These are phyloP conservation scores for Penicillium sp. DNA, from an alignment of 2,329 filamentous ascomycete genomes.

Conservation along the genomic window DNA sequence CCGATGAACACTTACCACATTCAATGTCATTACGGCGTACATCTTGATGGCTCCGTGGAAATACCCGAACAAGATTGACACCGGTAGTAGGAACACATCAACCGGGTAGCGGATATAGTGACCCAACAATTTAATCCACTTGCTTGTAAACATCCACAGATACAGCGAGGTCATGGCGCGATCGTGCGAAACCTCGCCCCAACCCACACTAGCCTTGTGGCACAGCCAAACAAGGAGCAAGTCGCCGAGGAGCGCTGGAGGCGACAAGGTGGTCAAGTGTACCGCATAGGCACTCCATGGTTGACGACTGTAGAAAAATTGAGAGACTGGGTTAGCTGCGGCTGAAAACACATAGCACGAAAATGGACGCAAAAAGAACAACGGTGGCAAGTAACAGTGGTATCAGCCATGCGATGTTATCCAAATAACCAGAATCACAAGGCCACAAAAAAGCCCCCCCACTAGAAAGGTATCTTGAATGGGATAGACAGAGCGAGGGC, in stretches of 20 bases:
- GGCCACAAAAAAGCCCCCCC: neutral
- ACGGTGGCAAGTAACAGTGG: neutral
- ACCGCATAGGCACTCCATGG: constrained; percentile 93
- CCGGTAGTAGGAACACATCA: constrained; percentile 76
- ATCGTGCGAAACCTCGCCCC: constrained; percentile 58
- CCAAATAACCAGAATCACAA: neutral
- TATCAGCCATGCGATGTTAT: neutral
- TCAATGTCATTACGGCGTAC: constrained; percentile 79
- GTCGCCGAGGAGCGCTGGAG: constrained; percentile 80
- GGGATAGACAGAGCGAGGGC: neutral
- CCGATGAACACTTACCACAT: constrained; percentile 66
- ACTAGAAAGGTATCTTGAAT: neutral
- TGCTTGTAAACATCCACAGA: constrained; percentile 82
- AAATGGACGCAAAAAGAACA: too few species aligned
- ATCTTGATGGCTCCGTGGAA: constrained; percentile 92
- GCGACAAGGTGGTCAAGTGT: constrained; percentile 89
- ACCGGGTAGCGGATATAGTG: constrained; percentile 82
- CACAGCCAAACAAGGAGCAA: constrained; percentile 70
- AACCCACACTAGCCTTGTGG: constrained; percentile 68
- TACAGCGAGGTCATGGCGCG: constrained; percentile 65
- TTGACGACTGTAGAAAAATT: constrained; percentile 67
- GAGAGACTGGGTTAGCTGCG: constrained; percentile 7
- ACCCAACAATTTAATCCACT: constrained; percentile 86
- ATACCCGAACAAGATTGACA: constrained; percentile 90
- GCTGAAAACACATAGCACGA: constrained; percentile 4